Evolutionary conservation across 2,329 filamentous ascomycete genomes (phyloP).

Genomic region (Juglanconis sp.): DNA sequence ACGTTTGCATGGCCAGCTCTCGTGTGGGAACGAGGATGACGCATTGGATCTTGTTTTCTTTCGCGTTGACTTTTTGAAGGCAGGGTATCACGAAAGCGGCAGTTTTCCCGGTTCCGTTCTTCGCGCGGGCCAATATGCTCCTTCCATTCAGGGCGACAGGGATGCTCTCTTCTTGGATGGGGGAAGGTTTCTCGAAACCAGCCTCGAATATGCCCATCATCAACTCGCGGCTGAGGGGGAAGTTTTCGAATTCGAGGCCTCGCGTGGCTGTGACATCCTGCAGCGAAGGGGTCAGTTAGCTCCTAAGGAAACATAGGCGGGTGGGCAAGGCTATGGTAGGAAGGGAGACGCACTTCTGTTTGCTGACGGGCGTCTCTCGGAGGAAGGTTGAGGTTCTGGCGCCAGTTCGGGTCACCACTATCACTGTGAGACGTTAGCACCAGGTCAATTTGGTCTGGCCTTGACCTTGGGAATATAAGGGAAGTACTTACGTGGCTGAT

Average conservation of each 20-base stretch:
- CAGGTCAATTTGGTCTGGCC: constrained; percentile 28
- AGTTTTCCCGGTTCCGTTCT: constrained; percentile 98
- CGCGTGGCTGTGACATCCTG: constrained; percentile 98
- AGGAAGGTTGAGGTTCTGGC: constrained; percentile 68
- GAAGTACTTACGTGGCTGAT: neutral
- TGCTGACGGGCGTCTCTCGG: constrained; percentile 74
- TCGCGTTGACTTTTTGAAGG: constrained; percentile 93
- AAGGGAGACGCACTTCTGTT: constrained; percentile 61
- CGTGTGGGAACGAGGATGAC: constrained; percentile 94
- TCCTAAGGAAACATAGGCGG: neutral
- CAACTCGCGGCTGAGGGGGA: constrained; percentile 88
- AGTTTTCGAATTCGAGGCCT: constrained; percentile 96
- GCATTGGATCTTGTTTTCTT: constrained; percentile 92
- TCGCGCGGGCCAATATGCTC: constrained; percentile 92
- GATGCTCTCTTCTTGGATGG: constrained; percentile 98
- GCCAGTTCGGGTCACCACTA: constrained; percentile 64
- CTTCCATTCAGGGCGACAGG: constrained; percentile 92
- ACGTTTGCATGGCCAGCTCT: constrained; percentile 96
- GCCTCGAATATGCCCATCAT: constrained; percentile 99
- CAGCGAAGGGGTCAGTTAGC: neutral
- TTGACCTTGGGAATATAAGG: neutral
- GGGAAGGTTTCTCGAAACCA: constrained; percentile 96
- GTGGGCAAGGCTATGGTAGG: neutral
- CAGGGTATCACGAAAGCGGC: constrained; percentile 96
- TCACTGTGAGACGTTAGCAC: constrained; percentile 39